Conservation (phyloP, 1,284 basidiomycete genomes). For the Lignosus rhinocerotis region DNA sequence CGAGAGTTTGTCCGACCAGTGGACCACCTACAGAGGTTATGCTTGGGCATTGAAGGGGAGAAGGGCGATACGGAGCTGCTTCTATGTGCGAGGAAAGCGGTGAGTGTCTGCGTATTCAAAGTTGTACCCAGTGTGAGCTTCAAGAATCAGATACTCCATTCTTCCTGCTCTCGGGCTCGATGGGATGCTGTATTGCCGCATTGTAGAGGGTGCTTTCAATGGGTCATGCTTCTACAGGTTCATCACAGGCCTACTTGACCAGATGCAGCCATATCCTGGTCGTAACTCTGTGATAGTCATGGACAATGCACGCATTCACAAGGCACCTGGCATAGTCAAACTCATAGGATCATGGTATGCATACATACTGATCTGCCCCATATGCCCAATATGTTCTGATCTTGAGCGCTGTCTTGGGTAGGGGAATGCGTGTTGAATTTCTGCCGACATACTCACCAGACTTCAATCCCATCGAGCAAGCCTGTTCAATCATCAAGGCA, state of each 20-base stretch:
- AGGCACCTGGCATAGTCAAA: slow-evolving; percentile 25
- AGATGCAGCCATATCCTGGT: slow-evolving; percentile 32
- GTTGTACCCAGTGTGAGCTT: slow-evolving; percentile 12
- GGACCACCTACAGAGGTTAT: slow-evolving; percentile 13
- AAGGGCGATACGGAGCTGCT: slow-evolving; percentile 16
- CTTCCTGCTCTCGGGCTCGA: slow-evolving; percentile 34
- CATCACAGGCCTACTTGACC: slow-evolving; percentile 31
- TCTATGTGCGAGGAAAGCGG: slow-evolving; percentile 30
- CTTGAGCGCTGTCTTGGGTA: not conserved
- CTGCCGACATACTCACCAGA: slow-evolving; percentile 32
- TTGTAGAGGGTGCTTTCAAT: slow-evolving; percentile 24
- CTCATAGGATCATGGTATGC: slow-evolving; percentile 24
- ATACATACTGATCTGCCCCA: not conserved
- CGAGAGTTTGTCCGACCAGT: slow-evolving; percentile 30
- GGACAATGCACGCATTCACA: slow-evolving; percentile 37
- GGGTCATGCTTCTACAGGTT: slow-evolving; percentile 27
- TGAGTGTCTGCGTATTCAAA: slow-evolving; percentile 5
- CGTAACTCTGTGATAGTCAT: slow-evolving; percentile 35
- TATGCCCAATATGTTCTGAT: not conserved
- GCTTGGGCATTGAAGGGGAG: slow-evolving; percentile 29
- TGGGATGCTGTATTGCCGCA: slow-evolving; percentile 31
- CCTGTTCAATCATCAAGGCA: slow-evolving; percentile 23
- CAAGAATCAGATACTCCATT: slow-evolving; percentile 33
- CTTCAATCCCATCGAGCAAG: slow-evolving; percentile 28
- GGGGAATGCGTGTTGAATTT: slow-evolving; percentile 24